A percentile compares a stretch with the other conserved stretches of the same genome.
Conservation (phyloP, 2,329 filamentous ascomycete species). For the Ascochyta fabae region DNA sequence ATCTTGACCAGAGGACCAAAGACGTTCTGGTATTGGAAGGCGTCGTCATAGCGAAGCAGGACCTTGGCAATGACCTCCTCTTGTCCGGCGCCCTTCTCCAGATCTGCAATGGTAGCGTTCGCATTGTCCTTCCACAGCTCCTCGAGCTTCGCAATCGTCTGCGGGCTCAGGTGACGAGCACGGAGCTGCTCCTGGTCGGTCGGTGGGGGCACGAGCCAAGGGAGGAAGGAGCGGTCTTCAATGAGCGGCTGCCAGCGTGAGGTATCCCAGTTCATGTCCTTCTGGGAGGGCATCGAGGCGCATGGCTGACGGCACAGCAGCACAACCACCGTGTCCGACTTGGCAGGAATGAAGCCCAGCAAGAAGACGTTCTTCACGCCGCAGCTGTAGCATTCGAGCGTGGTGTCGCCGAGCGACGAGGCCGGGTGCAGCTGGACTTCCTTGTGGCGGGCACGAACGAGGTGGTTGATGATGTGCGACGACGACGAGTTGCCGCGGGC, state of each 20-base stretch:
- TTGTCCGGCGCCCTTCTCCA: constrained; percentile 88
- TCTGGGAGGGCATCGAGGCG: constrained; percentile 90
- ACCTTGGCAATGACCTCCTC: constrained; percentile 96
- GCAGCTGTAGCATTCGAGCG: constrained; percentile 98
- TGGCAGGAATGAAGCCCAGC: constrained; percentile 96
- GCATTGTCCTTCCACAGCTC: constrained; percentile 99
- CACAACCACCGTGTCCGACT: constrained; percentile 97
- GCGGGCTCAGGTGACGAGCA: constrained; percentile 88
- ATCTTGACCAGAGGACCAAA: constrained; percentile 98
- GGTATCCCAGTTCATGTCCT: constrained; percentile 99
- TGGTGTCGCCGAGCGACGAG: constrained; percentile 92
- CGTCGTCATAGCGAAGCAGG: constrained; percentile 91
- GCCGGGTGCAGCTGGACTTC: constrained; percentile 96
- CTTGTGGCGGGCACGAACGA: constrained; percentile 96
- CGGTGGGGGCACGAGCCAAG: constrained; percentile 89
- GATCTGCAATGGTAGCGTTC: constrained; percentile 82
- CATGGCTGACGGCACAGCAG: constrained; percentile 96
- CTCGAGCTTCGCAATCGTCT: constrained; percentile 94
- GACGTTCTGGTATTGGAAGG: constrained; percentile 98
- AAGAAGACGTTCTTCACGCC: constrained; percentile 99
- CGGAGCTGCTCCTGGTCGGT: constrained; percentile 95
- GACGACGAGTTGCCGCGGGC: constrained; percentile 95
- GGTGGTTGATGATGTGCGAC: constrained; percentile 97
- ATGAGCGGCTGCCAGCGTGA: constrained; percentile 97
- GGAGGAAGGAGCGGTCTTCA: constrained; percentile 91